Evolutionary conservation across 2,329 filamentous ascomycete species (phyloP).

Genomic region (Venturia oleaginea): DNA sequence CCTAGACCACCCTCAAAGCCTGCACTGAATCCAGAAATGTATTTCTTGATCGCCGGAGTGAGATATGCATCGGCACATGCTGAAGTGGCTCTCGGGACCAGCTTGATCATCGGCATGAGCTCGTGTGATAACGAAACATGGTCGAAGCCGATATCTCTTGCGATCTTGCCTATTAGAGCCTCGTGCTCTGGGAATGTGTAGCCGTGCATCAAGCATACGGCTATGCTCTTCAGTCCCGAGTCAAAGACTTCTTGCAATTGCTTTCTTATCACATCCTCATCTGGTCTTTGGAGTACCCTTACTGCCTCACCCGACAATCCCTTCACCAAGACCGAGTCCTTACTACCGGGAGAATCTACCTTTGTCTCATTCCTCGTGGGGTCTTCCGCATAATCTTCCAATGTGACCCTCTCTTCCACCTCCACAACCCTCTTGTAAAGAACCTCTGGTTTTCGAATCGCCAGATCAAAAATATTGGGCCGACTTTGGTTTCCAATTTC

Average conservation of each 20-base stretch:
- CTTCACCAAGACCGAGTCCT: slow-evolving; percentile 51
- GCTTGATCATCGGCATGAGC: slow-evolving; percentile 82
- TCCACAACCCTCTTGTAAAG: slow-evolving; percentile 78
- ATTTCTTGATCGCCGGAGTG: slow-evolving; percentile 69
- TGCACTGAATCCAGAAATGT: slow-evolving; percentile 65
- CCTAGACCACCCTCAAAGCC: slow-evolving; percentile 77
- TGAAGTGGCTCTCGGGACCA: slow-evolving; percentile 67
- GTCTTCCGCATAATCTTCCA: slow-evolving; percentile 89
- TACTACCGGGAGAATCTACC: slow-evolving; percentile 36
- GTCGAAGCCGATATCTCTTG: slow-evolving; percentile 69
- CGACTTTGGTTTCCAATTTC: slow-evolving; percentile 85
- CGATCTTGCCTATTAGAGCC: slow-evolving; percentile 64
- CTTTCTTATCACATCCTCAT: slow-evolving; percentile 45
- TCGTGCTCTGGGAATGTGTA: slow-evolving; percentile 89
- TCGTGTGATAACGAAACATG: slow-evolving; percentile 76
- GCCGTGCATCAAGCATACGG: slow-evolving; percentile 84
- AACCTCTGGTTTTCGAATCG: slow-evolving; percentile 78
- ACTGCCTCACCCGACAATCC: slow-evolving; percentile 69
- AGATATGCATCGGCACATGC: slow-evolving; percentile 74
- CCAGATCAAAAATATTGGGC: slow-evolving; percentile 83
- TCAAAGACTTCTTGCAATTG: slow-evolving; percentile 61
- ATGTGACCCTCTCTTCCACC: slow-evolving; percentile 79
- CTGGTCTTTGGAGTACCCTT: slow-evolving; percentile 56
- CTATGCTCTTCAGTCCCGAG: slow-evolving; percentile 67
- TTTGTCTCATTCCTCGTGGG: slow-evolving; percentile 55